These are phyloP conservation scores for Diatrype stigma DNA, from an alignment of 2,329 filamentous ascomycete genomes.

Conservation along the genomic window DNA sequence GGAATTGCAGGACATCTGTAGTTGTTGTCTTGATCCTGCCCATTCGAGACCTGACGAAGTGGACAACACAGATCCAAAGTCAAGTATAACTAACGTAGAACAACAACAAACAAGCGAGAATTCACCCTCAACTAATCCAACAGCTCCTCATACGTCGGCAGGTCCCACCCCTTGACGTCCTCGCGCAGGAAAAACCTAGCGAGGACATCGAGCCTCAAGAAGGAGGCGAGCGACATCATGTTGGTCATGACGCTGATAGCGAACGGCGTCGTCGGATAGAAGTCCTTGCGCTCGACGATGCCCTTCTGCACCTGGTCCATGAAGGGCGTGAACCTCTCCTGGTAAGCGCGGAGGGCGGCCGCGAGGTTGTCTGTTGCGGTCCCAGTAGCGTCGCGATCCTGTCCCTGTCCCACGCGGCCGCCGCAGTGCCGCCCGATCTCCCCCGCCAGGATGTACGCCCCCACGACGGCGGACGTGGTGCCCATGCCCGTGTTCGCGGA, in stretches of 20 bases:
- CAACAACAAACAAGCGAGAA: too few relatives aligned
- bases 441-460: constrained; percentile 46
- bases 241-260: constrained; percentile 29
- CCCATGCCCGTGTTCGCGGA: constrained; percentile 41
- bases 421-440: constrained; percentile 30
- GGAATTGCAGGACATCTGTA: too few relatives aligned
- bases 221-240: constrained; percentile 24
- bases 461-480: constrained; percentile 35
- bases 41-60: too few relatives aligned
- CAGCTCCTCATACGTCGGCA: constrained; percentile 33
- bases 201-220: constrained; percentile 32
- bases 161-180: constrained; percentile 29
- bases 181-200: constrained; percentile 27
- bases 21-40: too few relatives aligned
- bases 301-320: constrained; percentile 33
- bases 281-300: constrained; percentile 5
- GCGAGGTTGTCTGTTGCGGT: constrained; percentile 15
- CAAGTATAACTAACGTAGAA: too few relatives aligned
- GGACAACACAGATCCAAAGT: too few relatives aligned
- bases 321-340: constrained; percentile 34
- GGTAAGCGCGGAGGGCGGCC: constrained; percentile 33
- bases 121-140: too few relatives aligned
- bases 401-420: neutral
- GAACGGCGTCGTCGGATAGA: constrained; percentile 24
- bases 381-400: constrained; percentile 1